Evolutionary conservation across 2,329 filamentous ascomycete genomes (phyloP).

Genomic region (Penicillium sp.): DNA sequence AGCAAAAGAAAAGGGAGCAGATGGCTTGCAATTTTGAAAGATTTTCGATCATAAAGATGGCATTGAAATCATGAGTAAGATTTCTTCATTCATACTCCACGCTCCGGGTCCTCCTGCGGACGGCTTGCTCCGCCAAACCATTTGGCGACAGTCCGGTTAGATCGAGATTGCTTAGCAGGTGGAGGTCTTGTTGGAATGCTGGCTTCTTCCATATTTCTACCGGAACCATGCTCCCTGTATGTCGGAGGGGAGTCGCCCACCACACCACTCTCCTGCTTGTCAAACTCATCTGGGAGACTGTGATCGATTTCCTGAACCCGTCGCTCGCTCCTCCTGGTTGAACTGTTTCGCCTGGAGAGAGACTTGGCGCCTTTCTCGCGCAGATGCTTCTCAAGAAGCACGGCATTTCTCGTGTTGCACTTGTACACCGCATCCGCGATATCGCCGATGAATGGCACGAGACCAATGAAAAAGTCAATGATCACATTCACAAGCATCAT

Average conservation of each 20-base stretch:
- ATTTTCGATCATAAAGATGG: not conserved
- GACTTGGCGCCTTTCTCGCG: slow-evolving; percentile 40
- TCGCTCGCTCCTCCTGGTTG: slow-evolving; percentile 17
- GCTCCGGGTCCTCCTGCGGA: slow-evolving; percentile 30
- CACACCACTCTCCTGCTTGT: slow-evolving; percentile 32
- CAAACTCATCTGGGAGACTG: slow-evolving; percentile 41
- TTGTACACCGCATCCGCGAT: slow-evolving; percentile 49
- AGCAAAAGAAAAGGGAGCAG: not conserved
- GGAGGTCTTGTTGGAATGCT: slow-evolving; percentile 20
- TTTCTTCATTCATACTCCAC: slow-evolving; percentile 17
- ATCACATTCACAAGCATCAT: slow-evolving; percentile 80
- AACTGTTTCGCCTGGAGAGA: slow-evolving; percentile 8
- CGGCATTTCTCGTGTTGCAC: slow-evolving; percentile 49
- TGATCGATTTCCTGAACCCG: slow-evolving; percentile 12
- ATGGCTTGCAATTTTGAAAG: not conserved
- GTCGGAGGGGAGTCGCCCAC: slow-evolving; percentile 25
- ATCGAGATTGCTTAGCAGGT: slow-evolving; percentile 24
- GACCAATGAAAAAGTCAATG: slow-evolving; percentile 49
- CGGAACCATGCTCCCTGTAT: slow-evolving; percentile 18
- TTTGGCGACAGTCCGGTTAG: slow-evolving; percentile 24
- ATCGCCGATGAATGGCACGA: slow-evolving; percentile 54
- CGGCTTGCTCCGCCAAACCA: slow-evolving; percentile 33
- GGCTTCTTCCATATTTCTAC: slow-evolving; percentile 12
- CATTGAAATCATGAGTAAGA: not conserved
- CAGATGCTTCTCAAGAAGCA: slow-evolving; percentile 47